phyloP scores from a whole-genome alignment of 1,139 yeast genomes.

The Geotrichum histeridarum region DNA sequence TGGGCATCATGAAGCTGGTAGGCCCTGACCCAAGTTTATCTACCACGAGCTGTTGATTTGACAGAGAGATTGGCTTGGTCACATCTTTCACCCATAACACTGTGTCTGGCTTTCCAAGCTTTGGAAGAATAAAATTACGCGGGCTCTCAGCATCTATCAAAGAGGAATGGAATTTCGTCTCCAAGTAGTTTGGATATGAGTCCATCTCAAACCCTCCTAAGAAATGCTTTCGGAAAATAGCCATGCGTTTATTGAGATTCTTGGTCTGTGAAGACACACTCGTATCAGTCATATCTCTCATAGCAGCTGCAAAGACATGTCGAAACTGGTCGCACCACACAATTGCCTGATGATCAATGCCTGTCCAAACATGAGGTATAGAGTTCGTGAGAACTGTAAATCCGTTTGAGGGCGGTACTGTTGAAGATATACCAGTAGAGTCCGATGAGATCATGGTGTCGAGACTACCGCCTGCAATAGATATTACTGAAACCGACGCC shows the following conservation, averaged over 20 bases:
- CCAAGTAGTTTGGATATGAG: slow-evolving; percentile 15
- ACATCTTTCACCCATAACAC: slow-evolving; percentile 17
- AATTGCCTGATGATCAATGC: slow-evolving; percentile 80
- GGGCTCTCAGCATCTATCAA: slow-evolving; percentile 7
- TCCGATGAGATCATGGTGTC: slow-evolving; percentile 77
- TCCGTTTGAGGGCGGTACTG: slow-evolving; percentile 65
- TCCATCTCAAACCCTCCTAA: slow-evolving; percentile 37
- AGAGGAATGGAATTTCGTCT: slow-evolving; percentile 16
- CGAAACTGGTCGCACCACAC: slow-evolving; percentile 86
- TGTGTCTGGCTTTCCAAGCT: slow-evolving; percentile 15
- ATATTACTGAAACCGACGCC: slow-evolving; percentile 37
- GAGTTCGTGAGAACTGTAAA: slow-evolving; percentile 74
- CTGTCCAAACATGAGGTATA: slow-evolving; percentile 82
- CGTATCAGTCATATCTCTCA: slow-evolving; percentile 53
- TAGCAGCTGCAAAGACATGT: slow-evolving; percentile 47
- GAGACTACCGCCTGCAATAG: slow-evolving; percentile 72
- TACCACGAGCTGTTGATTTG: slow-evolving; percentile 6
- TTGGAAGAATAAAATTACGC: slow-evolving; percentile 12
- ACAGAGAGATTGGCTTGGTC: slow-evolving; percentile 4
- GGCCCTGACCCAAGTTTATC: slow-evolving; percentile 3
- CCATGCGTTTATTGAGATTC: slow-evolving; percentile 53
- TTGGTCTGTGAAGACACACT: slow-evolving; percentile 50
- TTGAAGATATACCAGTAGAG: slow-evolving; percentile 60
- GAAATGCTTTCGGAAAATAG: slow-evolving; percentile 46
- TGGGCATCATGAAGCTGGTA: background rate